phyloP scores from a whole-genome alignment of 441 rosid species.

The Codiaeum variegatum region DNA sequence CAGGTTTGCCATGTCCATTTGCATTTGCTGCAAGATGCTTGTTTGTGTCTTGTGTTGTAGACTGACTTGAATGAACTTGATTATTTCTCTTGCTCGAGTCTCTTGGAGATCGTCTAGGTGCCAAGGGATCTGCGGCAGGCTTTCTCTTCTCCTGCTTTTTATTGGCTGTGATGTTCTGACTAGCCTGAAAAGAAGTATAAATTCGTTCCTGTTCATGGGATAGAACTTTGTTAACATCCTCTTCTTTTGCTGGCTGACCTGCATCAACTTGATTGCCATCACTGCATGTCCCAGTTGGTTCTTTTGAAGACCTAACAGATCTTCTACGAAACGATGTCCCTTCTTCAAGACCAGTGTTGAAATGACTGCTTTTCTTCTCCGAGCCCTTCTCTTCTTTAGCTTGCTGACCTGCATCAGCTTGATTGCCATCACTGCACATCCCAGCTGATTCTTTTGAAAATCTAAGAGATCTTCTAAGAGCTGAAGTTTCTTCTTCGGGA shows the following conservation, averaged over 20 bases:
- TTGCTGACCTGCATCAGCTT: conserved; percentile 13
- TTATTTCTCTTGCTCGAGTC: conserved; percentile 33
- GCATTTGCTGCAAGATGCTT: conserved; percentile 24
- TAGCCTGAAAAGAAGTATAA: conserved; percentile 6
- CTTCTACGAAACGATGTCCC: conserved; percentile 22
- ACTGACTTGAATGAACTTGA: conserved; percentile 20
- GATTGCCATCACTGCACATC: neutral
- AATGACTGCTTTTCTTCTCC: conserved; percentile 22
- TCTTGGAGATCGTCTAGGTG: conserved; percentile 37
- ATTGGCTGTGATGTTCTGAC: conserved; percentile 20
- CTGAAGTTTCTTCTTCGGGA: conserved; percentile 20
- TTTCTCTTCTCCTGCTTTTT: conserved; percentile 23
- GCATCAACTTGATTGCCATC: conserved; percentile 13
- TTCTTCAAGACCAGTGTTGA: conserved; percentile 20
- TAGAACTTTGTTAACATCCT: conserved; percentile 7
- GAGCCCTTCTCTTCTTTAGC: conserved; percentile 4
- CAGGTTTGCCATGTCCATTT: conserved; percentile 23
- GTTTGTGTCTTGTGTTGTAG: conserved; percentile 1
- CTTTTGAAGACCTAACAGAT: conserved; percentile 23
- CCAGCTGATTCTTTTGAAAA: conserved; percentile 18
- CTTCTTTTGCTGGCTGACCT: conserved; percentile 2
- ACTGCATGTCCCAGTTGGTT: neutral
- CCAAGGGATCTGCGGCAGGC: conserved; percentile 23
- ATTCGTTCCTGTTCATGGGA: conserved; percentile 8
- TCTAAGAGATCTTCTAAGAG: conserved; percentile 23